Evolutionary conservation across 2,329 filamentous ascomycete species (phyloP).

Genomic region (Aureobasidium sp.): DNA sequence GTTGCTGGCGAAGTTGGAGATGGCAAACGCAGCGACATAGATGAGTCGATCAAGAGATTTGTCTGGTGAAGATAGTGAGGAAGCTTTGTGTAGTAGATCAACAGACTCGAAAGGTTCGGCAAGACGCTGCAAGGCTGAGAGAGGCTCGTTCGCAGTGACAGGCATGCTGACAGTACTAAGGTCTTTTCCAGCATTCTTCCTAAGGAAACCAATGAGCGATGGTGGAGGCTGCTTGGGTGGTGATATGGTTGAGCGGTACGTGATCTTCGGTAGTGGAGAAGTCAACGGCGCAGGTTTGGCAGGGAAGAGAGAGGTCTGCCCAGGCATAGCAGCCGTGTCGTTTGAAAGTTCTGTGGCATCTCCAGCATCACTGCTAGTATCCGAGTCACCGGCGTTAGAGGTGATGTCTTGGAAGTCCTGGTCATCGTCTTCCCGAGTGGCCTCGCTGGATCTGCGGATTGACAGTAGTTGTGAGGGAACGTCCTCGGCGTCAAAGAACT

Average conservation of each 20-base stretch:
- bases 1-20: conserved; percentile 73
- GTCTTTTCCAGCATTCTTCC: conserved; percentile 98
- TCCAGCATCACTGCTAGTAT: conserved; percentile 53
- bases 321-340: conserved; percentile 17
- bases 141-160: conserved; percentile 89
- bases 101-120: conserved; percentile 91
- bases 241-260: conserved; percentile 61
- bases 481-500: conserved; percentile 89
- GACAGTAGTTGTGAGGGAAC: conserved; percentile 61
- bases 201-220: conserved; percentile 84
- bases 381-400: conserved; percentile 48
- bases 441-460: conserved; percentile 64
- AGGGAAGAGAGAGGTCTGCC: conserved; percentile 52
- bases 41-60: conserved; percentile 65
- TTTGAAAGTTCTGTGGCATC: conserved; percentile 24
- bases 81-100: conserved; percentile 68
- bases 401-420: conserved; percentile 32
- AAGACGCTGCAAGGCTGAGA: conserved; percentile 76
- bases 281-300: conserved; percentile 63
- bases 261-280: conserved; percentile 62
- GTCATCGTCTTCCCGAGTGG: conserved; percentile 45
- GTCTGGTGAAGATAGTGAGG: conserved; percentile 36
- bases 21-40: conserved; percentile 80
- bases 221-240: conserved; percentile 72
- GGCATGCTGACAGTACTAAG: conserved; percentile 96